Base-by-base conservation (phyloP, 2,329 filamentous ascomycete genomes). In the Elsinoe australis region DNA sequence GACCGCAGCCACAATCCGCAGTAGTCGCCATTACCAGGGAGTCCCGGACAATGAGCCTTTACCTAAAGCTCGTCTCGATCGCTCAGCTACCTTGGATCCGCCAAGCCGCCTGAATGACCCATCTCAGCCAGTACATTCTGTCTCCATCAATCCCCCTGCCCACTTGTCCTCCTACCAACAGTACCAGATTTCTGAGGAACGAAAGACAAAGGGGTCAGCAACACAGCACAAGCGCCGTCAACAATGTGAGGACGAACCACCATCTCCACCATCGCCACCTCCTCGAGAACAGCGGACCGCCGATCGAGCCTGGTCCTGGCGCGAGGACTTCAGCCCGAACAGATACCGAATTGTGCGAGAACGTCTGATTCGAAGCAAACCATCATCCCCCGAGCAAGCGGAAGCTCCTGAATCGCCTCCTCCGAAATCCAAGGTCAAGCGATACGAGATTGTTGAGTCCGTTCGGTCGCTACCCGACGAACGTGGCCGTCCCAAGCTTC, bases 401-500 rank as follows among this genome's bases (percentile, higher is more conserved):
- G 7, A n/a, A 2, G 19, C 34, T 7, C 32, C 34, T 14, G 12
- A 26, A 24, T 18, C 14, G 7, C 45, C 45, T 10, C 18, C 14
- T 21, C 14, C 22, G 18, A 18, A 41, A 9, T 33, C 45, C 5
- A 36, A 36, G n/a, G 34, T 39, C 33, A 48, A 36, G 26, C 33
- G 34, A 5, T 48, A 48, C 21, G 45, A 48, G 18, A 39, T 36
- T 19, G 31, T 38, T 8, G 34, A 48, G 21, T 34, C 32, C 6
- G 32, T 36, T 15, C 45, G 45, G 7, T 39, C 45, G 8, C 10
- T 48, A 9, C 45, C 45, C 18, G 45, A 48, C n/a, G 45, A 48
- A 17, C 32, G 45, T 15, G 45, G 45, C 9, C 45, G 45, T 14
- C 14, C 33, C 2, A 34, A 36, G 26, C 15, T 38, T 8, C 33